Base-by-base conservation (phyloP, 352 stramenopile genomes). In the Albugo candida region DNA sequence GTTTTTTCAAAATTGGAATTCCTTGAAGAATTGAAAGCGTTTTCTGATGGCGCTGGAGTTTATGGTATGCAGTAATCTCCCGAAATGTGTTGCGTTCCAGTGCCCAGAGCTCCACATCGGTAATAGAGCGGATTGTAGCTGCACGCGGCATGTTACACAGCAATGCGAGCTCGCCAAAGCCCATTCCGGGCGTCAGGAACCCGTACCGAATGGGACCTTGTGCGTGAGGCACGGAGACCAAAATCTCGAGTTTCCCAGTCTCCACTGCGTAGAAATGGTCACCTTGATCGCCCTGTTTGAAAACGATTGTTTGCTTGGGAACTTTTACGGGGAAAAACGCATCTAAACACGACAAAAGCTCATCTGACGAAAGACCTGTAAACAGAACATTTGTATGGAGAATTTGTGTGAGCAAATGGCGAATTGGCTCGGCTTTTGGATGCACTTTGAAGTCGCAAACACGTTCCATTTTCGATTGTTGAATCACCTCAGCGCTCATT, bases 131-230 rank as follows among this genome's bases (percentile, higher is more conserved):
- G 41, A 95, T 94, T 54, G 91, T 97, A 8, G 93, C 95, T 2
- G 94, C 92, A 45, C 94, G 72, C 10, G 94, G 94, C 62, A 86
- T 82, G 54, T 97, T 96, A 63, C 97, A 98, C 53, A 98, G 70
- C 40, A 99, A 62, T 4, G 94, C 93, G 1, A 98, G 59, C 56
- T 99, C 95, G 21, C 95, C 95, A 66, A 98, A 98, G 5, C 83
- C 75, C 57, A 79, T 60, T 4, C 75, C 72, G 0, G 70, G 44
- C 19, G 55, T 55, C 11, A 87, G 54, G 18, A 67, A 73, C 8
- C 75, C 75, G 48, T 83, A 87, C 16, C 74, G 72, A 46, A 87
- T 83, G 0, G 67, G 66, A 3, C 58, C 59, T 16, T 63, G 53
- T 6, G 67, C 76, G 10, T 60, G 61, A 18, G 64, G 63, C 0